Conservation (phyloP, 108 stramenopile species). For the Discostella pseudostelligera region DNA sequence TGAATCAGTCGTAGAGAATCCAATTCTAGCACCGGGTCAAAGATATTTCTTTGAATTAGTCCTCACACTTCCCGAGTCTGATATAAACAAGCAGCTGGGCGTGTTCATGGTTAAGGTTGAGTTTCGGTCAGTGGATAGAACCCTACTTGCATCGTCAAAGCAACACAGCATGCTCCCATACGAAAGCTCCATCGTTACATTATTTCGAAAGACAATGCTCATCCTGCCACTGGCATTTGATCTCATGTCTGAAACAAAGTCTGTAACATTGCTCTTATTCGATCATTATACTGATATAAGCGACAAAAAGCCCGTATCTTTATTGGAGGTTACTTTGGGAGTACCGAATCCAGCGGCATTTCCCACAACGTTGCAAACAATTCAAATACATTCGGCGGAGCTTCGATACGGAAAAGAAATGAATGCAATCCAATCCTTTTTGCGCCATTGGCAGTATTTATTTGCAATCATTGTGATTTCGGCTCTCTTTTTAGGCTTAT, state of each 20-base stretch:
- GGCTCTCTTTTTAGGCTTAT: slow-evolving; percentile 42
- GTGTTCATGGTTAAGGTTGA: slow-evolving; percentile 65
- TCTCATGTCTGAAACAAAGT: slow-evolving; percentile 62
- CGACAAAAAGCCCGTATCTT: slow-evolving; percentile 25
- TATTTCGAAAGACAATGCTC: slow-evolving; percentile 52
- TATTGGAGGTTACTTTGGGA: slow-evolving; percentile 40
- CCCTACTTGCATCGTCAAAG: slow-evolving; percentile 61
- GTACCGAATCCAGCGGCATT: slow-evolving; percentile 51
- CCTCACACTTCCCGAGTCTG: slow-evolving; percentile 69
- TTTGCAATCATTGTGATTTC: slow-evolving; percentile 55
- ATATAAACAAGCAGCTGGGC: slow-evolving; percentile 55
- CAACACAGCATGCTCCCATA: slow-evolving; percentile 69
- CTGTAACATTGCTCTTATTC: slow-evolving; percentile 59
- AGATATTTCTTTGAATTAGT: slow-evolving; percentile 65
- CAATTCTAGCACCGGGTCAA: slow-evolving; percentile 45
- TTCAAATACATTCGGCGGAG: slow-evolving; percentile 51
- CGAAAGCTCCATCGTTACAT: slow-evolving; percentile 61
- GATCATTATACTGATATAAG: slow-evolving; percentile 66
- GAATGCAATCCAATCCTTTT: slow-evolving; percentile 52
- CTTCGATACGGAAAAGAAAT: slow-evolving; percentile 76
- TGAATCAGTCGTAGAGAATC: background rate
- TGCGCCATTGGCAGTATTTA: slow-evolving; percentile 69
- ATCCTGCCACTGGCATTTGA: slow-evolving; percentile 64
- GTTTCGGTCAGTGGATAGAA: slow-evolving; percentile 41
- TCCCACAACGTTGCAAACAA: slow-evolving; percentile 33